These are phyloP conservation scores for Pneumocystis wakefieldiae DNA, from an alignment of 1,139 yeast genomes.

Conservation along the genomic window DNA sequence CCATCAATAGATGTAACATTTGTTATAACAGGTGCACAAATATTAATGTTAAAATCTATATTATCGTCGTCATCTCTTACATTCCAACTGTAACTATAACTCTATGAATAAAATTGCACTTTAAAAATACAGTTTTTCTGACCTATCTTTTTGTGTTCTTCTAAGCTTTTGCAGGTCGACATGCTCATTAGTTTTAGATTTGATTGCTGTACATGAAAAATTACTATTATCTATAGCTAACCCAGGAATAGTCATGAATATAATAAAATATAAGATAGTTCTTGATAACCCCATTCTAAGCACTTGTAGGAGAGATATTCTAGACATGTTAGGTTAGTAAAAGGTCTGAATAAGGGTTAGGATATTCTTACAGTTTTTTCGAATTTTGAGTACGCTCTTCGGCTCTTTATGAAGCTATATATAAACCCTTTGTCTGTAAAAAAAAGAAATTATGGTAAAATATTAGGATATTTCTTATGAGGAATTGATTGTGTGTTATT, in stretches of 20 bases:
- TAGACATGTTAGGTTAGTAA: no score
- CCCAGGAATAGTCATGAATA: not conserved
- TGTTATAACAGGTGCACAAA: slow-evolving; percentile 19
- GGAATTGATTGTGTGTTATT: slow-evolving; percentile 52
- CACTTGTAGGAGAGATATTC: no score
- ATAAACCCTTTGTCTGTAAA: not conserved
- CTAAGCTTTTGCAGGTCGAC: slow-evolving; percentile 10
- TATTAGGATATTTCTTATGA: not conserved
- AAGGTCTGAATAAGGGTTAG: no score
- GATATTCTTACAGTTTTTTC: no score
- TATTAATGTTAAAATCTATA: slow-evolving; percentile 66
- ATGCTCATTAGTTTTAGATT: slow-evolving; percentile 10
- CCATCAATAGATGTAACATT: slow-evolving; percentile 20
- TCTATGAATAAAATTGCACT: not conserved
- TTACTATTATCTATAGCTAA: not conserved
- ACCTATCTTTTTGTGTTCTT: slow-evolving; percentile 1
- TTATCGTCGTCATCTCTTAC: slow-evolving; percentile 60
- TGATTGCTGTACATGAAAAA: slow-evolving; percentile 7
- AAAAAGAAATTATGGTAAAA: not conserved
- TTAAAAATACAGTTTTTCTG: not conserved
- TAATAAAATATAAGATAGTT: not conserved
- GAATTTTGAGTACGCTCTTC: no score
- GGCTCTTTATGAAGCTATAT: not conserved
- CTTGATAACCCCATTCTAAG: not conserved
- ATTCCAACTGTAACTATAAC: slow-evolving; percentile 32